These are phyloP conservation scores for Coemansia asiatica DNA, from an alignment of 192 early-diverging fungal species.

Conservation along the genomic window DNA sequence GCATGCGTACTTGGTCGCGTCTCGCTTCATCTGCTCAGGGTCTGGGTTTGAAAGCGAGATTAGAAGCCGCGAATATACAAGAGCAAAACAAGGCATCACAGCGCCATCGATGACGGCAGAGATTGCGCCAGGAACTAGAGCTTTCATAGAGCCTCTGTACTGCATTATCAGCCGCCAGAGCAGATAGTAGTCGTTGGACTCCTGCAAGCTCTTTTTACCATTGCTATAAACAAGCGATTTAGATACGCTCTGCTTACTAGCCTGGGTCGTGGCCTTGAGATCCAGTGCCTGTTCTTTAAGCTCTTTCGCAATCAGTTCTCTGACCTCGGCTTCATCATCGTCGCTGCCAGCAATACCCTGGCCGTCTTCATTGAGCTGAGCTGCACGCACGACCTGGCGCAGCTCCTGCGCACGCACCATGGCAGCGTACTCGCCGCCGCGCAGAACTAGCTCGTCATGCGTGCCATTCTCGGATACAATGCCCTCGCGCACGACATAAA, in stretches of 20 bases:
- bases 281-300: conserved; percentile 44
- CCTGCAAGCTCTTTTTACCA: conserved; percentile 16
- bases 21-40: conserved; percentile 20
- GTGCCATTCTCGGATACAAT: conserved; percentile 72
- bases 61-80: conserved; percentile 58
- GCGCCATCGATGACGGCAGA: conserved; percentile 60
- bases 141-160: conserved; percentile 34
- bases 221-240: conserved; percentile 5
- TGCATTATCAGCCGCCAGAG: conserved; percentile 19
- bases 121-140: conserved; percentile 26
- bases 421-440: conserved; percentile 56
- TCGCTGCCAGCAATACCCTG: neutral
- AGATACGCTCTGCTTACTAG: conserved; percentile 10
- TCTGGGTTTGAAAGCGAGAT: conserved; percentile 25
- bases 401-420: conserved; percentile 76
- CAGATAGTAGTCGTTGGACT: conserved; percentile 32
- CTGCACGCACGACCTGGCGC: conserved; percentile 64
- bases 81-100: conserved; percentile 77
- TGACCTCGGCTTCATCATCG: conserved; percentile 27
- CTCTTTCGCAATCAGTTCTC: conserved; percentile 43
- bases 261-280: conserved; percentile 26
- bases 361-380: conserved; percentile 2
- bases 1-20: conserved; percentile 37
- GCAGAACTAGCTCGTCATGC: conserved; percentile 71
- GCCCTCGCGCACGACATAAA: conserved; percentile 80